Base-by-base conservation (phyloP, 768 basidiomycete genomes). In the Saitozyma podzolica region DNA sequence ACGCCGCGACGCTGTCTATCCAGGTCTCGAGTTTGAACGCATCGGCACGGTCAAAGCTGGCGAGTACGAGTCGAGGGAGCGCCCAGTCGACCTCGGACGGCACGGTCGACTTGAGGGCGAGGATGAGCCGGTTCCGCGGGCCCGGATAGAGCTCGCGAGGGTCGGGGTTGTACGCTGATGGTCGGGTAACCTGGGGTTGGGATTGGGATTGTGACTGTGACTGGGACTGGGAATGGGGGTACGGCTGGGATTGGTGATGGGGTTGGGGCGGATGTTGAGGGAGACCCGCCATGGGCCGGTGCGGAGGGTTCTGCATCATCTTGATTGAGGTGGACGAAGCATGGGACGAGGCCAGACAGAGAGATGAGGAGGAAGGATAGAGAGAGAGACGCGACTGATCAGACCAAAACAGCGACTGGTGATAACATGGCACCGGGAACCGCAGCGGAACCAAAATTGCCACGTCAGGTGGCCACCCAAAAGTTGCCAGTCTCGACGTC, bases 61-160 rank as follows among this genome's bases (percentile, higher is more conserved):
- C 83, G 17, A 90, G 85, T 64, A 89, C 87, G 9, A 98, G 84
- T 53, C 90, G 87, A 69, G 92, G 89, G 45, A 99, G 84, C 17
- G 93, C 90, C 90, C 92, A 97, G 59, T 86, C 86, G 59, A 93
- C 84, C 73, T 98, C 95, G 8, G 85, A 80, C 57, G 87, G 83
- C 52, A 98, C 88, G 6, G 87, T 89, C 13, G 91, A 97, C 29
- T 87, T 85, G 48, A 98, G 80, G 2, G 93, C 88, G 14, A 99
- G 86, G n/a, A 92, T 83, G 86, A 97, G 91, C 48, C 94, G 85
- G 77, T 97, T 97, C 74, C 82, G 88, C 0, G 89, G 82, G 2
- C 85, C 83, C 1, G 84, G 82, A 68, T 92, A 90, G n/a, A 91
- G 89, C 72, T 91, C 93, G 86, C 47, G 50, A 5, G 56, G 17